Base-by-base conservation (phyloP, 1,139 yeast genomes). In the Nakaseomyces kungkrabaensis region DNA sequence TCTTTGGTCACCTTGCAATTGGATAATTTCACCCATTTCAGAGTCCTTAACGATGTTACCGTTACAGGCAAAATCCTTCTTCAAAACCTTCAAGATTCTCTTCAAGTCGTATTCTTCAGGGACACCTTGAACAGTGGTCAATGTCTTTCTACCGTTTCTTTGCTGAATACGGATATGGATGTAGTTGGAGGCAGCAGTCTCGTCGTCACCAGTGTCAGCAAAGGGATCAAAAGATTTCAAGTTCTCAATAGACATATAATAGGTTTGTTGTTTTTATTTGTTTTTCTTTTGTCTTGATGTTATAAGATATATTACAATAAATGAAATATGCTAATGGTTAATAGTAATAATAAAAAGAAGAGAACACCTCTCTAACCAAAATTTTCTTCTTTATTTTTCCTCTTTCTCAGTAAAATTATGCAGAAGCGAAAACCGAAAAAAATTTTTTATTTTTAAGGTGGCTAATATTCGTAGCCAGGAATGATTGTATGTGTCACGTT, bases 151-250 rank as follows among this genome's bases (percentile, higher is more conserved):
- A 71, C 98, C 98, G 78, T 92, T 92, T 80, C 98, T 94, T 77
- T 92, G 98, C 75, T 92, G 98, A 70, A 94, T 90, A 80, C 98
- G 95, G 70, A 92, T 89, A 74, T 90, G 98, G 71, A 92, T 87
- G 75, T 89, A 88, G 76, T 87, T 89, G 56, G 95, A 83, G 67
- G 95, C 85, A 75, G 90, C 94, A 64, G 95, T 86, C 72, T 90
- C 97, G 75, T 94, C 95, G 81, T 92, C 97, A 78, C 97, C 97
- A 74, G 97, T 90, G 74, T 92, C 98, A 82, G 97, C 97, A 83
- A 92, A 92, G 61, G 98, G 98, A 76, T 92, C 96, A 79, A 90
- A 90, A 63, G 96, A 83, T 80, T 85, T 90, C 75, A 92, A 82
- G 81, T 90, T 90, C 79, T 90, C 95, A 82, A 90, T 87, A 76